phyloP scores from a whole-genome alignment of 768 basidiomycete genomes.

The Xerocomellus amylosporus region DNA sequence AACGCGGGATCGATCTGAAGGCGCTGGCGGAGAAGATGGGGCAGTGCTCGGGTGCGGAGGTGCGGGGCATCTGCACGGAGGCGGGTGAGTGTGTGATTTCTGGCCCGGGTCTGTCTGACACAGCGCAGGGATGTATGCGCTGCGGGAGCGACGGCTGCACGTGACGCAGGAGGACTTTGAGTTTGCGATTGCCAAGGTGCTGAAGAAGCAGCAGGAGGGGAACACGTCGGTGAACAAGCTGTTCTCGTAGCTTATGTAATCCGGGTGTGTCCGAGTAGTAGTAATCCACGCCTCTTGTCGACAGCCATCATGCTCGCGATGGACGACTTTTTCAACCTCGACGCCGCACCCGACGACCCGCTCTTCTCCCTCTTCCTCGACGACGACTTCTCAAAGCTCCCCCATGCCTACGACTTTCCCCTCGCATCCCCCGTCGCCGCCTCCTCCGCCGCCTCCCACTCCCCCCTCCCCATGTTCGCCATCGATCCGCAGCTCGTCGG shows the following conservation, averaged over 20 bases:
- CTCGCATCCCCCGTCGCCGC: conserved; percentile 27
- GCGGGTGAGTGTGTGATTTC: conserved; percentile 54
- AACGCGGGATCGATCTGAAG: conserved; percentile 96
- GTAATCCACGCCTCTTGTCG: background rate
- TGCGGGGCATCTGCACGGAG: conserved; percentile 95
- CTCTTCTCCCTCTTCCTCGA: conserved; percentile 49
- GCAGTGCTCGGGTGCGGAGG: conserved; percentile 96
- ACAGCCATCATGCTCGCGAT: conserved; percentile 28
- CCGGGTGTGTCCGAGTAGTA: conserved; percentile 7
- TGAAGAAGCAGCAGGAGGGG: conserved; percentile 96
- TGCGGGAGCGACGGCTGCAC: conserved; percentile 92
- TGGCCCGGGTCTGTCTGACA: background rate
- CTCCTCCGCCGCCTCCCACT: conserved; percentile 23
- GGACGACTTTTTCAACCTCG: conserved; percentile 66
- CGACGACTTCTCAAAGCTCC: conserved; percentile 36
- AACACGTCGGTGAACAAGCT: conserved; percentile 94
- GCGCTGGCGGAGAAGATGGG: conserved; percentile 99
- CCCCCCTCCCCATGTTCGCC: conserved; percentile 37
- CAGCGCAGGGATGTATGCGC: conserved; percentile 84
- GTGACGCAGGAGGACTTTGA: conserved; percentile 99
- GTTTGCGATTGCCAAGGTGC: conserved; percentile 94
- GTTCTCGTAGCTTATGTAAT: conserved; percentile 51
- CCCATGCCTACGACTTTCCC: conserved; percentile 29
- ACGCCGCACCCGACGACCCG: conserved; percentile 43
- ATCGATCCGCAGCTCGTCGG: conserved; percentile 80